phyloP scores from a whole-genome alignment of 164 flowering plant genomes.

The Cinnamomum chago region DNA sequence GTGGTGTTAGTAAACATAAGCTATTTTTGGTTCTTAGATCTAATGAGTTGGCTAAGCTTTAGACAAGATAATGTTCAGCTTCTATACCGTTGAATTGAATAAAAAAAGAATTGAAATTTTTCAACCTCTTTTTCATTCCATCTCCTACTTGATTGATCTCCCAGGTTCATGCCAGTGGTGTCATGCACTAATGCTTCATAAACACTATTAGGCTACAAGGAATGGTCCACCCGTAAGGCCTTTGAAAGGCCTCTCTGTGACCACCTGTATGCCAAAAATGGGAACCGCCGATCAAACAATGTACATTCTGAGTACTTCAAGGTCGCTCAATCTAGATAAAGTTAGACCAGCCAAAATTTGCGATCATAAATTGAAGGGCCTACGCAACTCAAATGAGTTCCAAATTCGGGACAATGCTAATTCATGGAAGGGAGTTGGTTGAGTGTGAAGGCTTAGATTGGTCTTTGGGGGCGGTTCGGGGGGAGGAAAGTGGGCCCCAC shows the following conservation, averaged over 20 bases:
- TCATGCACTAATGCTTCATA: not conserved
- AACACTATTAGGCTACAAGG: not conserved
- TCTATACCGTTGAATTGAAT: not conserved
- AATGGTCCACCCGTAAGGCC: too few relatives aligned
- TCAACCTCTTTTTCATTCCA: not conserved
- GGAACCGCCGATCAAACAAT: not conserved
- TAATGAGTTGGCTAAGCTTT: slow-evolving; percentile 4
- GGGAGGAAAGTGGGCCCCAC: too few relatives aligned
- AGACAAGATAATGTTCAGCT: not conserved
- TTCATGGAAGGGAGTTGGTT: too few relatives aligned
- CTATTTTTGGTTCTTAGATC: slow-evolving; percentile 6
- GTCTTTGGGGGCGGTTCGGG: too few relatives aligned
- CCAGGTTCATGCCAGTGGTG: too few relatives aligned
- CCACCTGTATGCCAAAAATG: not conserved
- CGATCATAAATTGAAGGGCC: too few relatives aligned
- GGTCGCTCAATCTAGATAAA: not conserved
- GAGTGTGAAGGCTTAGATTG: too few relatives aligned
- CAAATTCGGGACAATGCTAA: too few relatives aligned
- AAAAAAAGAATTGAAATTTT: not conserved
- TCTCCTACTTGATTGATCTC: too few relatives aligned
- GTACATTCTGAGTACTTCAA: not conserved
- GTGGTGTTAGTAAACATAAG: not conserved
- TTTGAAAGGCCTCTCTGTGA: too few relatives aligned
- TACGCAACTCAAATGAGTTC: too few relatives aligned
- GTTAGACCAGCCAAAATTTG: not conserved